Evolutionary conservation across 1,284 basidiomycete genomes (phyloP).

Genomic region (Moesziomyces sp.): DNA sequence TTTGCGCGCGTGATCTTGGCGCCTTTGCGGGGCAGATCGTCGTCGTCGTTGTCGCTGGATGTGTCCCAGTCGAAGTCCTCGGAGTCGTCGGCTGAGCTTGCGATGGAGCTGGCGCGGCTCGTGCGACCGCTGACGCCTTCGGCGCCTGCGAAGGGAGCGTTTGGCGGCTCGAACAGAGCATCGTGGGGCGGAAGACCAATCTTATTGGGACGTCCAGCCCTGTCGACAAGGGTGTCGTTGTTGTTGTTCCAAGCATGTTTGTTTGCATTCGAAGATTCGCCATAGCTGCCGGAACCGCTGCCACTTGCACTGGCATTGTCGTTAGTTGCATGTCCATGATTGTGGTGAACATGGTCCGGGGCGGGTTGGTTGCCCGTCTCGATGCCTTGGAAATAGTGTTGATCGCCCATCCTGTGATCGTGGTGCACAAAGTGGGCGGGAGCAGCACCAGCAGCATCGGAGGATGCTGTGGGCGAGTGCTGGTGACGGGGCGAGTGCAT

Average conservation of each 20-base stretch:
- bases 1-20: conserved; percentile 45
- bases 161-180: conserved; percentile 33
- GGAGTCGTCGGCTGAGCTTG: conserved; percentile 57
- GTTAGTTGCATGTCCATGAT: background rate
- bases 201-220: conserved; percentile 23
- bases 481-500: conserved; percentile 31
- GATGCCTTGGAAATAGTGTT: conserved; percentile 44
- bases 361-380: conserved; percentile 41
- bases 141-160: conserved; percentile 37
- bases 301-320: conserved; percentile 32
- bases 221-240: conserved; percentile 42
- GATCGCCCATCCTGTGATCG: conserved; percentile 34
- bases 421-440: conserved; percentile 52
- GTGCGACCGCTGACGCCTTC: conserved; percentile 17
- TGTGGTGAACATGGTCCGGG: conserved; percentile 10
- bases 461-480: background rate
- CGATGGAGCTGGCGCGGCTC: conserved; percentile 42
- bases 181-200: conserved; percentile 24
- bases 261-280: conserved; percentile 25
- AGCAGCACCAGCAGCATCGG: conserved; percentile 23
- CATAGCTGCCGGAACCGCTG: conserved; percentile 30
- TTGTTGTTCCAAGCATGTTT: conserved; percentile 34
- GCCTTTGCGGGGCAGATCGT: conserved; percentile 32
- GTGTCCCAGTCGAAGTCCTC: conserved; percentile 66
- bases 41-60: conserved; percentile 42